phyloP scores from a whole-genome alignment of 2,329 filamentous ascomycete genomes.

The Cladosporium oxysporum region DNA sequence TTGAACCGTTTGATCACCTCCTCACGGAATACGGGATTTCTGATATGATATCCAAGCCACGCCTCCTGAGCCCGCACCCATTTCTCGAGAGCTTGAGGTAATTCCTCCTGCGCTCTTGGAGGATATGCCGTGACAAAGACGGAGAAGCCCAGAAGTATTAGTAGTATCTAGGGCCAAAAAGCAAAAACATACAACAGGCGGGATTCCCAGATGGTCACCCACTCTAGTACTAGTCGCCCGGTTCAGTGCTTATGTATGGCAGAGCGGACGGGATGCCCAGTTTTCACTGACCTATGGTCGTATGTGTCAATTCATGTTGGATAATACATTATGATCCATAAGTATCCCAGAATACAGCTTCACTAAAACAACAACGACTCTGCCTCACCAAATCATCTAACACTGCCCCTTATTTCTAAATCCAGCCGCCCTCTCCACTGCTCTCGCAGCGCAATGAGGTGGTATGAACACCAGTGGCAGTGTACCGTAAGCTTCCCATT shows the following conservation, averaged over 20 bases:
- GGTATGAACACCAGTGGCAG: neutral
- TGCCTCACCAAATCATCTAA: neutral
- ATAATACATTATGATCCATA: too few relatives aligned
- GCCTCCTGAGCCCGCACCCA: neutral
- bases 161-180: too few relatives aligned
- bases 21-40: neutral
- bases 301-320: too few relatives aligned
- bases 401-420: neutral
- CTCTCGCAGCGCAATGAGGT: neutral
- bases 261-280: too few relatives aligned
- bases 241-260: too few relatives aligned
- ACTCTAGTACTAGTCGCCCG: too few relatives aligned
- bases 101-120: neutral
- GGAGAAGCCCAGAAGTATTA: neutral
- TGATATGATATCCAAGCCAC: neutral
- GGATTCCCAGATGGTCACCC: too few relatives aligned
- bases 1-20: slow-evolving; percentile 7
- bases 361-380: too few relatives aligned
- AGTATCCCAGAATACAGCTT: neutral
- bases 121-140: slow-evolving; percentile 1
- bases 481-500: slow-evolving; percentile 5
- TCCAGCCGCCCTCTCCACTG: neutral
- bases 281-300: too few relatives aligned
- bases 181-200: too few relatives aligned
- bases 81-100: slow-evolving; percentile 7